Evolutionary conservation across 768 basidiomycete genomes (phyloP).

Genomic region (Jaapia argillacea): DNA sequence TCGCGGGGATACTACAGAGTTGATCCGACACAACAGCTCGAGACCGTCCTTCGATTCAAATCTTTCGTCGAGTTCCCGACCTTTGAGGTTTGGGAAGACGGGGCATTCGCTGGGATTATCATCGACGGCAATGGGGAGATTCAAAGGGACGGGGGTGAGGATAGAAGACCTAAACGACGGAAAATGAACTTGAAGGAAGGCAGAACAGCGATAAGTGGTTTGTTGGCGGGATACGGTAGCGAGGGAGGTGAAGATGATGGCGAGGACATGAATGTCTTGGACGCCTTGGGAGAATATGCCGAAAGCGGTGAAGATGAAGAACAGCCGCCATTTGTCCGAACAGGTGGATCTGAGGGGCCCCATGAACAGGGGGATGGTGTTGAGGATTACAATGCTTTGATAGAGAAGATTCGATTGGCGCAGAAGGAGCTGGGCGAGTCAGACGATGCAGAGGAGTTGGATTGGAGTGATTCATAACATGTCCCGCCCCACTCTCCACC

Average conservation of each 20-base stretch:
- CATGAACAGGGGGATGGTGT: constrained; percentile 12
- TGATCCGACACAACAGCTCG: constrained; percentile 38
- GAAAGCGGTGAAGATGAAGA: constrained; percentile 34
- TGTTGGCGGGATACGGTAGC: constrained; percentile 55
- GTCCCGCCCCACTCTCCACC: too few species aligned
- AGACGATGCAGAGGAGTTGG: constrained; percentile 33
- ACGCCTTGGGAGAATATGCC: constrained; percentile 32
- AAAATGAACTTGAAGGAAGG: constrained; percentile 43
- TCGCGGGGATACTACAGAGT: constrained; percentile 42
- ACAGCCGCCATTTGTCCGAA: neutral
- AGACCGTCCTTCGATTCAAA: constrained; percentile 40
- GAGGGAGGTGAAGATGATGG: constrained; percentile 27
- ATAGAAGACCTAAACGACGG: constrained; percentile 40
- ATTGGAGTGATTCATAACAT: constrained; percentile 40
- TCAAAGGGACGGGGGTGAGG: constrained; percentile 22
- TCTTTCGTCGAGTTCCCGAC: constrained; percentile 80
- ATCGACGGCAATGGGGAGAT: constrained; percentile 42
- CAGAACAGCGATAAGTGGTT: constrained; percentile 42
- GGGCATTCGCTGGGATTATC: constrained; percentile 49
- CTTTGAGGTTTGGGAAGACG: constrained; percentile 62
- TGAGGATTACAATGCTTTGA: constrained; percentile 9
- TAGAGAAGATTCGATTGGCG: constrained; percentile 14
- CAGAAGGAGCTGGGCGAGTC: constrained; percentile 23
- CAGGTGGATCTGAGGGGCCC: neutral
- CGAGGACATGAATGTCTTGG: constrained; percentile 23